Base-by-base conservation (phyloP, 2,329 filamentous ascomycete genomes). In the Kalmusia sp. region DNA sequence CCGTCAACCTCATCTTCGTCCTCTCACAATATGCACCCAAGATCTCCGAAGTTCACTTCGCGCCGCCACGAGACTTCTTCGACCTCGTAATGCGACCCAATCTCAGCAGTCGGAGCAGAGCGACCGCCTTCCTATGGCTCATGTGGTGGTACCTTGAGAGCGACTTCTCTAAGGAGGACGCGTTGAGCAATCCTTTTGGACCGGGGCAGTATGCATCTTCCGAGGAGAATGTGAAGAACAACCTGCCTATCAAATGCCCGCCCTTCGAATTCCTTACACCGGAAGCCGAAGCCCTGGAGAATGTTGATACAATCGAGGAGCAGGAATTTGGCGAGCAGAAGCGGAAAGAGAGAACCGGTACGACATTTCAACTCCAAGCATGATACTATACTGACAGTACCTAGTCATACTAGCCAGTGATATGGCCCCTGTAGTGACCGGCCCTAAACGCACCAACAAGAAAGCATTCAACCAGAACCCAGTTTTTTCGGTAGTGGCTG, bases 61-160 rank as follows among this genome's bases (percentile, higher is more conserved):
- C 89, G 9, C 84, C 87, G 5, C 86, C 87, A 1, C 85, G 88
- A 61, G 95, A 99, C 74, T 98, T 99, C 73, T 96, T 97, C 73
- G 95, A 99, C 67, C 84, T 99, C 14, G 89, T 99, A 65, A 98
- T 98, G 93, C 88, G 91, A 69, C 88, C 88, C 1, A 89, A 90
- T 21, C 84, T 92, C 55, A 91, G 88, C 52, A 98, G 93, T 74
- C 78, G 82, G 62, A 96, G 91, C 57, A 86, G 95, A 58, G 93
- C 95, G 1, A 87, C 80, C 38, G 93, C 93, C 0, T 99, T 99
- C 64, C 78, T 99, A 17, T 99, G 95, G 95, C 80, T 99, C 58
- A 96, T 99, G 87, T 99, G 95, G 95, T 97, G 95, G 81, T 98
- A 99, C 70, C 83, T 99, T 15, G 95, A 99, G 73, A 96, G 93